phyloP scores from a whole-genome alignment of 768 basidiomycete species.

The Podaxis rugospora region DNA sequence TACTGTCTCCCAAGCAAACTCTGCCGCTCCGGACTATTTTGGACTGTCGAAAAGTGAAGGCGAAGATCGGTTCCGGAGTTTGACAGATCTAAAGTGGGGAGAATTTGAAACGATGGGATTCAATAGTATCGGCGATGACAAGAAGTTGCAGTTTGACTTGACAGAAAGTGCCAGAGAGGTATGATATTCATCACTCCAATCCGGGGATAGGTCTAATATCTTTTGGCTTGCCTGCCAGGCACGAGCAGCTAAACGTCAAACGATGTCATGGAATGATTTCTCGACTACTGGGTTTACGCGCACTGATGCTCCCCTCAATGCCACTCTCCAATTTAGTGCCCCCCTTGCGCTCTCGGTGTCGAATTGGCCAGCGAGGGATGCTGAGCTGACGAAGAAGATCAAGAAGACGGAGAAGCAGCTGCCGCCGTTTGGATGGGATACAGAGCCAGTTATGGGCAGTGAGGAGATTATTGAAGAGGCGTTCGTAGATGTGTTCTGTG shows the following conservation, averaged over 20 bases:
- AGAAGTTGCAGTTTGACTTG: constrained; percentile 88
- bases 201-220: background rate
- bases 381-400: constrained; percentile 71
- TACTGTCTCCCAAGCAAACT: constrained; percentile 13
- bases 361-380: constrained; percentile 70
- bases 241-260: constrained; percentile 69
- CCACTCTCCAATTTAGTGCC: constrained; percentile 77
- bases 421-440: constrained; percentile 91
- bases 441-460: constrained; percentile 69
- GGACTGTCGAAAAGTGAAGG: constrained; percentile 35
- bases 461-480: constrained; percentile 88
- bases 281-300: constrained; percentile 80
- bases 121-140: constrained; percentile 48
- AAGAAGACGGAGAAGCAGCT: constrained; percentile 81
- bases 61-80: constrained; percentile 71
- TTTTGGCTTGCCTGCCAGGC: constrained; percentile 34
- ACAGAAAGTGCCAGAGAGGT: constrained; percentile 80
- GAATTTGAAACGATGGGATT: constrained; percentile 88
- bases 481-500: constrained; percentile 85
- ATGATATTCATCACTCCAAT: constrained; percentile 8
- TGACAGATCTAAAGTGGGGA: constrained; percentile 90
- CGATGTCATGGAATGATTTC: constrained; percentile 90
- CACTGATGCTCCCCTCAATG: constrained; percentile 66
- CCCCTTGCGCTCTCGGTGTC: constrained; percentile 46
- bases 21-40: constrained; percentile 28